phyloP scores from a whole-genome alignment of 1,284 basidiomycete species.

The Puccinia triticina region DNA sequence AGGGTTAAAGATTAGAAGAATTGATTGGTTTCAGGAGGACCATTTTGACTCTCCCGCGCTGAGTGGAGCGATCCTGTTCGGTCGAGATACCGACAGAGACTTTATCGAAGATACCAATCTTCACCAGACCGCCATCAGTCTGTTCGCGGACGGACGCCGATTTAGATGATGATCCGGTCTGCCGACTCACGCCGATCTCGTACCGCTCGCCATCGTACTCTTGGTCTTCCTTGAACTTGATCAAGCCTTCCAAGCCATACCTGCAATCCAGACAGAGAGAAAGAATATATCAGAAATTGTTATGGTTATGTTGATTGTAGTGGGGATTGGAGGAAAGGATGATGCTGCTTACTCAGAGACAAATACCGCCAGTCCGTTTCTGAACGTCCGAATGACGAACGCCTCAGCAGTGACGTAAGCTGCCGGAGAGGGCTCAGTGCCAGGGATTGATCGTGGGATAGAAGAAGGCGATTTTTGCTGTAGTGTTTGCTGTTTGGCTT shows the following conservation, averaged over 20 bases:
- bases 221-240: slow-evolving; percentile 59
- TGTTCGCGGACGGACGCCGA: neutral
- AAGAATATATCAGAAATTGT: neutral
- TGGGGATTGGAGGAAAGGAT: neutral
- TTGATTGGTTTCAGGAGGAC: slow-evolving; percentile 73
- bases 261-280: slow-evolving; percentile 22
- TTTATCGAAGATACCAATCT: slow-evolving; percentile 51
- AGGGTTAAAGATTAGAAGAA: slow-evolving; percentile 52
- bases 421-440: neutral
- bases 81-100: slow-evolving; percentile 42
- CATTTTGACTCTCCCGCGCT: slow-evolving; percentile 53
- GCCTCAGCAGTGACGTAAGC: slow-evolving; percentile 63
- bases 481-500: slow-evolving; percentile 60
- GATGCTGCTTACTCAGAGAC: slow-evolving; percentile 75
- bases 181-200: slow-evolving; percentile 56
- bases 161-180: neutral
- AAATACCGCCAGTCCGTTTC: slow-evolving; percentile 93
- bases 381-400: slow-evolving; percentile 90
- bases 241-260: slow-evolving; percentile 58
- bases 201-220: slow-evolving; percentile 59
- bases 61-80: slow-evolving; percentile 45
- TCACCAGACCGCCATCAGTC: neutral
- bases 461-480: slow-evolving; percentile 52
- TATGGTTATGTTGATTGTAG: too few species aligned
- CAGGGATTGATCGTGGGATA: neutral